Evolutionary conservation across 225 moss, liverwort and hornwort genomes (phyloP).

Genomic region (Straminergon stramineum): DNA sequence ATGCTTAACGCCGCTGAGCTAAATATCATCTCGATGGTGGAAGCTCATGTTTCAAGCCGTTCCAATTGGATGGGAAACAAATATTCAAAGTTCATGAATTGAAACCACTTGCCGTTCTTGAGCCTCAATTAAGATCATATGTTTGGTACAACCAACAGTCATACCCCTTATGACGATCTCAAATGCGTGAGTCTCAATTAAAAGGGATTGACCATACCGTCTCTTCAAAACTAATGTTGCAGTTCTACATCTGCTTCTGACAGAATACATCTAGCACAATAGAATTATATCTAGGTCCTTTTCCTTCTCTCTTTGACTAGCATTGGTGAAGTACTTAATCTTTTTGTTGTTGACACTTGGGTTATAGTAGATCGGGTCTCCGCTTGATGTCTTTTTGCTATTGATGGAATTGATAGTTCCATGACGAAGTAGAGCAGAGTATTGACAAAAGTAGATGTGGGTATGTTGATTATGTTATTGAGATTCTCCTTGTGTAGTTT

Average conservation of each 20-base stretch:
- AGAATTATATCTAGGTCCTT: background rate
- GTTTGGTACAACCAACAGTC: background rate
- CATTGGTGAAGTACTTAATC: background rate
- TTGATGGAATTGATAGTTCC: background rate
- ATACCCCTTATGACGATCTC: background rate
- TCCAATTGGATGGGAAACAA: too few relatives aligned
- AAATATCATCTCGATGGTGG: background rate
- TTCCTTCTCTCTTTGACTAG: background rate
- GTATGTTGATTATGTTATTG: too few relatives aligned
- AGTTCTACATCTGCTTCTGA: background rate
- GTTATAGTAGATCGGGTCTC: background rate
- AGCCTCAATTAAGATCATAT: background rate
- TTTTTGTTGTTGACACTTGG: background rate
- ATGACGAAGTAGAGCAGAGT: background rate
- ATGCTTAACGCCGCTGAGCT: background rate
- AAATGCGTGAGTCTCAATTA: background rate
- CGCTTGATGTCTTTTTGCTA: background rate
- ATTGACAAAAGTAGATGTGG: background rate
- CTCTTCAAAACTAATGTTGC: background rate
- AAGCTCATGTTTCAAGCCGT: background rate
- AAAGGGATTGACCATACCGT: background rate
- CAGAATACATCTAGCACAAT: background rate
- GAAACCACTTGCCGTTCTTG: background rate
- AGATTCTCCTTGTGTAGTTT: conserved; percentile 32
- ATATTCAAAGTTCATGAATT: background rate